Percentiles rank a stretch among this genome's conserved stretches.
phyloP scores from a whole-genome alignment of 805 yeast genomes.

The Candida ponderosae region DNA sequence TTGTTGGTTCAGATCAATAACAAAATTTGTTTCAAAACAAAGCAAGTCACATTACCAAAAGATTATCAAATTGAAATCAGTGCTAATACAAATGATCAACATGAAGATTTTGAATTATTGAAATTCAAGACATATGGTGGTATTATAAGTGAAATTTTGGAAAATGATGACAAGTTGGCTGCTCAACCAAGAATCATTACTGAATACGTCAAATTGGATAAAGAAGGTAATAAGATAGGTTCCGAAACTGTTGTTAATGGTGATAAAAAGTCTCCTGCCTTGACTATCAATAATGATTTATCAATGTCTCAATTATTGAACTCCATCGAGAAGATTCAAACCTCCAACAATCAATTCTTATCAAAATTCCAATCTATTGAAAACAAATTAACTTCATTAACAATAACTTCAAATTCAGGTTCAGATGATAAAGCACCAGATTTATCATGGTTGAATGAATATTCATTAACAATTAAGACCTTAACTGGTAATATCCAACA shows the following conservation, averaged over 20 bases:
- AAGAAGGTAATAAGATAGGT: constrained; percentile 22
- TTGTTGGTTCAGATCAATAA: constrained; percentile 69
- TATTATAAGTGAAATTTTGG: constrained; percentile 46
- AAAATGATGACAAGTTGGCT: constrained; percentile 44
- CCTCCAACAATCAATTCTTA: constrained; percentile 11
- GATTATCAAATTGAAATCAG: constrained; percentile 45
- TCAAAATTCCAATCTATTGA: constrained; percentile 9
- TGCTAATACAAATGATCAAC: constrained; percentile 34
- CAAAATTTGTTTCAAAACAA: constrained; percentile 60
- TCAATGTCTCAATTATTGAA: constrained; percentile 3
- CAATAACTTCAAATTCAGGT: neutral
- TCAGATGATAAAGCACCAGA: constrained; percentile 6
- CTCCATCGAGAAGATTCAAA: constrained; percentile 8
- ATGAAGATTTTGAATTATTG: constrained; percentile 61
- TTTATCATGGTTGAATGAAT: constrained; percentile 14
- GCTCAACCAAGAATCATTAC: constrained; percentile 37
- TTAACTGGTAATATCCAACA: constrained; percentile 1
- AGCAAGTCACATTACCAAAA: constrained; percentile 38
- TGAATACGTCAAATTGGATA: constrained; percentile 29
- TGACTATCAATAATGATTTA: no score
- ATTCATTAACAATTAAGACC: constrained; percentile 8
- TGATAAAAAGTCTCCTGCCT: no score
- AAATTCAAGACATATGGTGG: constrained; percentile 47
- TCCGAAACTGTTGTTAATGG: constrained; percentile 13
- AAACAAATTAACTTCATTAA: constrained; percentile 8